Evolutionary conservation across 129 eudicot genomes (phyloP).

Genomic region (Erigeron canadensis): DNA sequence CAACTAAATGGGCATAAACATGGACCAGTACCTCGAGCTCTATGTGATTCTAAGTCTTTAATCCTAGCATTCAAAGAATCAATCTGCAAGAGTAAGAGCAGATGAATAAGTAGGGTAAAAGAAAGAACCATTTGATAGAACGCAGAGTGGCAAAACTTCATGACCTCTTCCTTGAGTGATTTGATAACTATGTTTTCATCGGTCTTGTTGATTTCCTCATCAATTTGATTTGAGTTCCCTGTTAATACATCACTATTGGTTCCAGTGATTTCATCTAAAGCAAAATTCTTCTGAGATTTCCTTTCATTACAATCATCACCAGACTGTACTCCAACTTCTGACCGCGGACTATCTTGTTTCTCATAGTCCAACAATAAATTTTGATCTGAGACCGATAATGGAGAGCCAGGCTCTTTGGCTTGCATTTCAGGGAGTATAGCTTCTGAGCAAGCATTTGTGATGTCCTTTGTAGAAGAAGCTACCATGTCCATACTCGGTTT

Average conservation of each 20-base stretch:
- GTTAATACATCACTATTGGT: constrained; percentile 23
- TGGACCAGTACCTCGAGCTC: constrained; percentile 37
- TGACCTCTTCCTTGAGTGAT: constrained; percentile 70
- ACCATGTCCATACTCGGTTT: constrained; percentile 33
- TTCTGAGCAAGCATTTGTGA: not conserved
- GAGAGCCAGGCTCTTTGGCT: constrained; percentile 29
- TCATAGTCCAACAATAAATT: constrained; percentile 26
- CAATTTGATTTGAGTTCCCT: constrained; percentile 22
- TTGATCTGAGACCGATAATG: constrained; percentile 33
- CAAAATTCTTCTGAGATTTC: constrained; percentile 21
- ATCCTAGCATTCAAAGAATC: constrained; percentile 50
- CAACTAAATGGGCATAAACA: not conserved
- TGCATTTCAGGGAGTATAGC: constrained; percentile 20
- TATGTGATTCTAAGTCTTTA: constrained; percentile 63
- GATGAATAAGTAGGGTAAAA: not conserved
- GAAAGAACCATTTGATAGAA: constrained; percentile 18
- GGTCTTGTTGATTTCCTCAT: constrained; percentile 22
- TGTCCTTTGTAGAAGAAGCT: constrained; percentile 20
- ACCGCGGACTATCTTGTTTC: constrained; percentile 23
- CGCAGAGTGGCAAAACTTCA: not conserved
- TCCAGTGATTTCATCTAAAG: constrained; percentile 23
- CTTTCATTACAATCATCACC: constrained; percentile 11
- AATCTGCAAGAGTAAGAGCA: constrained; percentile 45
- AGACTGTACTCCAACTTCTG: constrained; percentile 23
- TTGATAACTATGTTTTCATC: constrained; percentile 45